These are phyloP conservation scores for Picea sitchensis DNA, from an alignment of 75 land plant genomes.

Conservation along the genomic window DNA sequence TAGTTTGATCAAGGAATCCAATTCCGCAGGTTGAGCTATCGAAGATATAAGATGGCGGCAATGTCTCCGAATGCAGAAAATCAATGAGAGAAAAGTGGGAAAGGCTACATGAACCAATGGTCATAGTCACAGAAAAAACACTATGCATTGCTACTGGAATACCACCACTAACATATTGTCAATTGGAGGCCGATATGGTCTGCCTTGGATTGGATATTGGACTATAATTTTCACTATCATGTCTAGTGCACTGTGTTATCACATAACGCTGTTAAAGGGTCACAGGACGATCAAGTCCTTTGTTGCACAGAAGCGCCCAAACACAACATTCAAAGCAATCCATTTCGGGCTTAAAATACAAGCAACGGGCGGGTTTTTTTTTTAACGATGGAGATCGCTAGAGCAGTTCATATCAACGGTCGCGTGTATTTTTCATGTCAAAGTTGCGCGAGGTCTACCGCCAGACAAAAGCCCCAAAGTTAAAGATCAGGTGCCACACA, in stretches of 20 bases:
- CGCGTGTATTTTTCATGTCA: too few species aligned
- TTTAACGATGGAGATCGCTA: too few species aligned
- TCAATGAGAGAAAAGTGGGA: conserved; percentile 6
- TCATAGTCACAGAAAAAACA: conserved; percentile 89
- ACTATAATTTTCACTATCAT: conserved; percentile 50
- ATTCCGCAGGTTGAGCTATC: not conserved
- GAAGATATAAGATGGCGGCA: not conserved
- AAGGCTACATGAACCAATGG: conserved; percentile 82
- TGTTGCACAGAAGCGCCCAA: too few species aligned
- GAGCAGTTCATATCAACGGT: too few species aligned
- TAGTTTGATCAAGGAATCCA: not conserved
- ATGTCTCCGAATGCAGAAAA: not conserved
- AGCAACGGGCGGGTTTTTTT: too few species aligned
- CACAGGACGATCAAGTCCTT: too few species aligned
- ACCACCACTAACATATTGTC: conserved; percentile 89
- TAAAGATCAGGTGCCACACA: too few species aligned
- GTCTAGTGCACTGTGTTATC: conserved; percentile 45
- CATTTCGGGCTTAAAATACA: too few species aligned
- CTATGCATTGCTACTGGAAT: conserved; percentile 96
- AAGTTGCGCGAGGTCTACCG: too few species aligned
- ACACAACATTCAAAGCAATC: too few species aligned
- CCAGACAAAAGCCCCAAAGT: too few species aligned
- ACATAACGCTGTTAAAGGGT: too few species aligned
- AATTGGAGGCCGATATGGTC: conserved; percentile 71
- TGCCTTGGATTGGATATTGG: conserved; percentile 35